Evolutionary conservation across 805 yeast species (phyloP), one percentile per base, ranked within the genome.

Genomic region (Lipomyces yamadae): DNA sequence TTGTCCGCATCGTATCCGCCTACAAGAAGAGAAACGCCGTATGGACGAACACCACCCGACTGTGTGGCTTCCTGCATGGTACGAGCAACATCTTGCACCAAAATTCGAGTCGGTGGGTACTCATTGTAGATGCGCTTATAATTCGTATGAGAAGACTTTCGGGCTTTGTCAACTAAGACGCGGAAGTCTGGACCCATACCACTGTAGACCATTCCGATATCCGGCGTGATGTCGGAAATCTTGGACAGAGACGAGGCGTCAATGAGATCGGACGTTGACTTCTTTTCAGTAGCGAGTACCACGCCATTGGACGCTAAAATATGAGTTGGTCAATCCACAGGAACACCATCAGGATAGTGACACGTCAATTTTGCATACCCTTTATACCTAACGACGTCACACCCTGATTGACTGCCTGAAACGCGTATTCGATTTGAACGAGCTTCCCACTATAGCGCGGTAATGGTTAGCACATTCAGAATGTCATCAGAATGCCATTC

Each of bases 171-270:
- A 60, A 93, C 92, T 42, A 95, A 84, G 15, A 95, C 97, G 71
- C 99, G 85, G 81, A 90, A 95, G 78, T 95, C 99, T 30, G 99
- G 99, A 33, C 98, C 98, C 98, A 95, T 93, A 24, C 99, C 99
- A 5, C 97, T 85, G 79, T 95, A 95, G 3, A 96, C 93, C 84
- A 95, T 92, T 65, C 98, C 99, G 73, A 94, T 90, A 77, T 95
- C 92, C 48, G 99, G 98, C 3, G 99, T 92, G 74, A 95, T 85
- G 68, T 85, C 79, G 59, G 91, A 89, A 50, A 95, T 88, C 77
- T 95, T 95, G 61, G 89, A 84, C 66, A 90, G 83, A 60, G 91
- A 84, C 60, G 90, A 96, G 45, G 86, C 80, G 72, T 91, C 88
- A 62, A 92, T 85, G 70, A 95, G 84, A 13, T 90, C 83, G 8